Conservation (phyloP, 345 rosid species). For the Luvunga scandens region DNA sequence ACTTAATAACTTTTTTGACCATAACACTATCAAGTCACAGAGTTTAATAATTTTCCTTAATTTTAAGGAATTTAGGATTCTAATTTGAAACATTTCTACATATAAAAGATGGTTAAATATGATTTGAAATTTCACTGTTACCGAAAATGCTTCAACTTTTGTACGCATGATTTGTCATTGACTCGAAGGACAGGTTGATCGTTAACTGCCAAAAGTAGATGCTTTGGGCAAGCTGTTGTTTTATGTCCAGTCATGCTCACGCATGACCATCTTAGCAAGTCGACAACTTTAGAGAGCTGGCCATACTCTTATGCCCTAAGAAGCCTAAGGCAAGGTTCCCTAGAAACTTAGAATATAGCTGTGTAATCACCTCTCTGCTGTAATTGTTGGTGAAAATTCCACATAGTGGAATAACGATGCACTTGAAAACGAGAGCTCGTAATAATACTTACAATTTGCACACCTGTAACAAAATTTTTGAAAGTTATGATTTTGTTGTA, state of each 20-base stretch:
- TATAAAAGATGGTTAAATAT: too few relatives aligned
- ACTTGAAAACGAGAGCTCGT: too few relatives aligned
- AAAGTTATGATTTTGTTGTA: too few relatives aligned
- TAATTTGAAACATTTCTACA: too few relatives aligned
- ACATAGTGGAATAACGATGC: too few relatives aligned
- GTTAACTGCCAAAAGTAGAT: background rate
- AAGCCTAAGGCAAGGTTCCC: background rate
- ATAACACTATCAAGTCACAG: too few relatives aligned
- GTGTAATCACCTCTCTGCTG: background rate
- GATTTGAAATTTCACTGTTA: background rate
- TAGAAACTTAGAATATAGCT: background rate
- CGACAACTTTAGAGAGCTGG: background rate
- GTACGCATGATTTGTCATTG: background rate
- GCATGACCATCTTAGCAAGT: background rate
- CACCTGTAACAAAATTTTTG: too few relatives aligned
- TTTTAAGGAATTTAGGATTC: too few relatives aligned
- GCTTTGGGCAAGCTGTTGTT: background rate
- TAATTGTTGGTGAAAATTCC: too few relatives aligned
- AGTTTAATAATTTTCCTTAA: too few relatives aligned
- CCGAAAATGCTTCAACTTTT: background rate
- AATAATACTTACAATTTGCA: too few relatives aligned
- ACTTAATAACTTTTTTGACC: accelerated
- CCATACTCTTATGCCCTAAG: too few relatives aligned
- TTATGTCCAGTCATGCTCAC: background rate
- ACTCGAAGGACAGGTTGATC: background rate